phyloP scores from a whole-genome alignment of 805 yeast genomes.

The Cyberlindnera xylosilytica region DNA sequence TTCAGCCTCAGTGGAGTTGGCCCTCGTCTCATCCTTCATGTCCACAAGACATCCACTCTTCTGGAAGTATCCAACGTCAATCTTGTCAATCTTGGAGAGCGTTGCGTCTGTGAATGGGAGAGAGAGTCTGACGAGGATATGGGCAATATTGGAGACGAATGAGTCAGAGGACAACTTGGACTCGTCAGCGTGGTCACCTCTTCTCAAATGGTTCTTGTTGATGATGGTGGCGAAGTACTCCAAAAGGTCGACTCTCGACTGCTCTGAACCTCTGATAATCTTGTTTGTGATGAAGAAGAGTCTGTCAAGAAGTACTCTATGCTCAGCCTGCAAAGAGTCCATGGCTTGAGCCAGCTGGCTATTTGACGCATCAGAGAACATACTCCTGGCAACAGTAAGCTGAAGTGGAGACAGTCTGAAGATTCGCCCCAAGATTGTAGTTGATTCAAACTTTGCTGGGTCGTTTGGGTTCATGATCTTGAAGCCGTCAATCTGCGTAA shows the following conservation, averaged over 20 bases:
- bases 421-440: slow-evolving; percentile 74
- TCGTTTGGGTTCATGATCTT: slow-evolving; percentile 39
- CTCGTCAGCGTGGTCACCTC: slow-evolving; percentile 78
- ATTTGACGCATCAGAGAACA: slow-evolving; percentile 35
- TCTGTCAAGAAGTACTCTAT: slow-evolving; percentile 53
- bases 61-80: slow-evolving; percentile 67
- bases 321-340: slow-evolving; percentile 63
- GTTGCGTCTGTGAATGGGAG: slow-evolving; percentile 77
- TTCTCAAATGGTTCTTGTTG: slow-evolving; percentile 82
- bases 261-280: slow-evolving; percentile 68
- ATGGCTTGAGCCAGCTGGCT: slow-evolving; percentile 47
- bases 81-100: slow-evolving; percentile 68
- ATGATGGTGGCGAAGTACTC: slow-evolving; percentile 68
- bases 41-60: slow-evolving; percentile 49
- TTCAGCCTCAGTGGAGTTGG: slow-evolving; percentile 71
- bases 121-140: slow-evolving; percentile 66
- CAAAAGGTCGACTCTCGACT: slow-evolving; percentile 61
- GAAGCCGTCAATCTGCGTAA: slow-evolving; percentile 57
- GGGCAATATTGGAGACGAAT: slow-evolving; percentile 72
- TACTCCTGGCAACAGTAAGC: slow-evolving; percentile 45
- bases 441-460: slow-evolving; percentile 53
- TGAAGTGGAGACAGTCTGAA: slow-evolving; percentile 72
- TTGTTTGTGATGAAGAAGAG: slow-evolving; percentile 69
- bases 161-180: slow-evolving; percentile 71
- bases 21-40: slow-evolving; percentile 76